Evolutionary conservation across 345 rosid species (phyloP).

Genomic region (Sapria himalayana): DNA sequence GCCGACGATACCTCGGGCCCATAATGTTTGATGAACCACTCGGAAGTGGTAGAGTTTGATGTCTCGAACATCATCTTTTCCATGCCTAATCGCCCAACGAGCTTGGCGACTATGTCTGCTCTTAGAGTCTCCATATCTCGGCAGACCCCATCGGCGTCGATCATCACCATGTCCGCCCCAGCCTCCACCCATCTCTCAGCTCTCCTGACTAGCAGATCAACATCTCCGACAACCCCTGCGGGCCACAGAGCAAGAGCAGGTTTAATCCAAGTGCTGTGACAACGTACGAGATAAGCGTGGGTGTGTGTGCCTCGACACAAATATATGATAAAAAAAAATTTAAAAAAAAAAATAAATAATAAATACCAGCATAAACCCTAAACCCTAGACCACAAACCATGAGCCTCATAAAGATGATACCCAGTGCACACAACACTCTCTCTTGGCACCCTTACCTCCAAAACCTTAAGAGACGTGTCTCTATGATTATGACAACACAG

Average conservation of each 20-base stretch:
- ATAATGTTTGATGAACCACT: conserved; percentile 64
- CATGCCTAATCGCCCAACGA: conserved; percentile 63
- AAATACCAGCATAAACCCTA: too few relatives aligned
- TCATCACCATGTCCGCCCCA: conserved; percentile 87
- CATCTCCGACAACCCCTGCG: conserved; percentile 63
- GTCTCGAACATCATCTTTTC: conserved; percentile 96
- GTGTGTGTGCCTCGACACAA: too few relatives aligned
- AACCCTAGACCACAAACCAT: too few relatives aligned
- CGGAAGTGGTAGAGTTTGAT: conserved; percentile 41
- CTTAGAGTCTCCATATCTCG: conserved; percentile 43
- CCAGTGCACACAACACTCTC: too few relatives aligned
- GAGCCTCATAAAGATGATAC: too few relatives aligned
- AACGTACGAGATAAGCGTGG: background rate
- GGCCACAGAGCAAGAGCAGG: conserved; percentile 1
- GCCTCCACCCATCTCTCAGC: conserved; percentile 95
- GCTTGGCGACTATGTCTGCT: conserved; percentile 57
- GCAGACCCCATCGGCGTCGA: conserved; percentile 80
- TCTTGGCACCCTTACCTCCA: too few relatives aligned
- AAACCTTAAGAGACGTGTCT: too few relatives aligned
- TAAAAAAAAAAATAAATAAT: too few relatives aligned
- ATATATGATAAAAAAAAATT: too few relatives aligned
- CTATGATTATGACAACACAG: too few relatives aligned
- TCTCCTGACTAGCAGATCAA: conserved; percentile 59
- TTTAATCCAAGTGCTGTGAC: background rate
- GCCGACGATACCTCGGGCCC: conserved; percentile 44